Evolutionary conservation across 768 basidiomycete species (phyloP), one percentile per base, ranked within the genome.

Genomic region (Mycena latifolia): DNA sequence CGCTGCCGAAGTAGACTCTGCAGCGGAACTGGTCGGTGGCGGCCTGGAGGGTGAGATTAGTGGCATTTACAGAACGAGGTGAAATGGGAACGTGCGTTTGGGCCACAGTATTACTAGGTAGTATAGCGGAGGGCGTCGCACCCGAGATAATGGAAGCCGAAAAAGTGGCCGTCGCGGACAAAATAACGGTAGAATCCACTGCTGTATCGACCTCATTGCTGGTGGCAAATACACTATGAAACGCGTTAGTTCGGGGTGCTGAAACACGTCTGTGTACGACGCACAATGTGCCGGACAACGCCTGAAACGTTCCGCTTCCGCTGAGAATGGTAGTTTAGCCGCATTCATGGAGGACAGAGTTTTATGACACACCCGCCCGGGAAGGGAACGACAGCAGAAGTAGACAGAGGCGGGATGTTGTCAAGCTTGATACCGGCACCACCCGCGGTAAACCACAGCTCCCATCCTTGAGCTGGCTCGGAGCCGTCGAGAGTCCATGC

Each of bases 401-500:
- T 6, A 0, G 31, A 8, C 28, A 29, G 35, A 11, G 57, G 60
- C 20, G 51, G 31, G 11, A 66, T 53, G 43, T 63, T 27, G 39
- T 9, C 52, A 8, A 69, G 47, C 48, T 56, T 66, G 2, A 45
- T 14, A 24, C 29, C 25, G 0, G 45, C 28, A 10, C 61, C 65
- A 17, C 35, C 61, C 20, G 56, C n/a, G 22, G 6, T 45, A n/a
- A 61, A 69, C 69, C 69, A 69, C n/a, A 69, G 28, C 27, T 69
- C 51, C 64, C 61, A 69, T 39, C 69, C 69, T 17, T 48, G 20
- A 7, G 52, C 24, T 2, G 69, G 69, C 53, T 69, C 69, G 0
- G 57, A 45, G 33, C 69, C 69, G 55, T 69, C 61, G 52, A 69
- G 58, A 0, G 56, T 60, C 69, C 69, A 69, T 15, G 9, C 8